Evolutionary conservation across 805 yeast genomes (phyloP), one percentile per base, ranked within the genome.

Genomic region (Ogataea nakhonphanomensis): DNA sequence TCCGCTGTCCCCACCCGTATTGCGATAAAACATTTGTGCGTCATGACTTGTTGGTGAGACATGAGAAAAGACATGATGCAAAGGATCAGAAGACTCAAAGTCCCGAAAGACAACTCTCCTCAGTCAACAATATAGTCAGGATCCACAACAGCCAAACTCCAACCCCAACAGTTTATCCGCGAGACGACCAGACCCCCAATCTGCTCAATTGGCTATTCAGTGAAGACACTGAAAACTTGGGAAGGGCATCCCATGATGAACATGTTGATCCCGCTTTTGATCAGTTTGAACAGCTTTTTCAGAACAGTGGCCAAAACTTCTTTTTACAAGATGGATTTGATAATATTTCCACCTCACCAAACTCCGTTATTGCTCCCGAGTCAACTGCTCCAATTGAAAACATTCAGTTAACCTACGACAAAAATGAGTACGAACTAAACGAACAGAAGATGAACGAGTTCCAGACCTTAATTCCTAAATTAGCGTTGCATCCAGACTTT

Each of bases 1-100:
- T 70, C 53, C 65, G 64, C 20, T 81, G 88, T 55, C 25, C 48
- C 3, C 43, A 41, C n/a, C 63, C 70, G 8, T 61, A 63, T 3
- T 81, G 88, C 54, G 65, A 69, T 1, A 78, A 77, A 56, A 74
- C 81, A 0, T 81, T 81, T 64, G 87, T 81, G 0, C 60, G 88
- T 29, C 71, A 68, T 41, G 88, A 81, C 54, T 59, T 81, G 32
- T 64, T 70, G 21, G 62, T 58, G 6, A 50, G 84, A 58, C 70
- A 78, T 54, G 44, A 60, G 49, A 55, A 64, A 63, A 40, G 80
- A 47, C 67, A 76, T 54, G 68, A 66, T 17, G 37, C 14, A 23
- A 46, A 26, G 35, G 30, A 37, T 10, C 35, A 15, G 8, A 9
- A 6, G 8, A 12, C 29, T 3, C 14, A 24, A 14, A 12, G 38